These are phyloP conservation scores for Brasenia schreberi DNA, from an alignment of 164 flowering plant species.

Conservation along the genomic window DNA sequence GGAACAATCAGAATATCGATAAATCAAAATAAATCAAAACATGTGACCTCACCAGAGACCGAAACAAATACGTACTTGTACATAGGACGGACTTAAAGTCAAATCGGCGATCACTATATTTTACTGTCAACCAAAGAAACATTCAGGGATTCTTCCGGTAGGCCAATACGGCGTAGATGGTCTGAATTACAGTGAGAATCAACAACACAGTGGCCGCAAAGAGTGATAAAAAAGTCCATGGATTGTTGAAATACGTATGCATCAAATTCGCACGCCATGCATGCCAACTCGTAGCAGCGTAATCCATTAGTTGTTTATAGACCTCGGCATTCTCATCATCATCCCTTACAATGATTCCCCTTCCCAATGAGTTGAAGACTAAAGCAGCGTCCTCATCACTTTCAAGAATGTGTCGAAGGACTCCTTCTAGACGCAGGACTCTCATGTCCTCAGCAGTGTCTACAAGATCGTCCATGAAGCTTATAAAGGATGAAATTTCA, in stretches of 20 bases:
- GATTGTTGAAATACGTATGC: constrained; percentile 1
- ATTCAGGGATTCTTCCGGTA: no score
- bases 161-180: not conserved
- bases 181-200: not conserved
- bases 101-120: no score
- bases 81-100: no score
- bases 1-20: no score
- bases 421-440: constrained; percentile 23
- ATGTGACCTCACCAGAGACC: no score
- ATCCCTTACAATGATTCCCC: constrained; percentile 31
- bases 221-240: constrained; percentile 1
- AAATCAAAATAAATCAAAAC: no score
- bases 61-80: no score
- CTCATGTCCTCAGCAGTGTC: no score
- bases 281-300: constrained; percentile 32
- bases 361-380: constrained; percentile 36
- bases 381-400: constrained; percentile 47
- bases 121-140: no score
- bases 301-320: no score
- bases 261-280: not conserved
- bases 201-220: not conserved
- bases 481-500: no score
- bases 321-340: constrained; percentile 4
- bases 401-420: constrained; percentile 35
- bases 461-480: no score